These are phyloP conservation scores for Vitis hybrid DNA, from an alignment of 177 flowering plant species.

Conservation along the genomic window DNA sequence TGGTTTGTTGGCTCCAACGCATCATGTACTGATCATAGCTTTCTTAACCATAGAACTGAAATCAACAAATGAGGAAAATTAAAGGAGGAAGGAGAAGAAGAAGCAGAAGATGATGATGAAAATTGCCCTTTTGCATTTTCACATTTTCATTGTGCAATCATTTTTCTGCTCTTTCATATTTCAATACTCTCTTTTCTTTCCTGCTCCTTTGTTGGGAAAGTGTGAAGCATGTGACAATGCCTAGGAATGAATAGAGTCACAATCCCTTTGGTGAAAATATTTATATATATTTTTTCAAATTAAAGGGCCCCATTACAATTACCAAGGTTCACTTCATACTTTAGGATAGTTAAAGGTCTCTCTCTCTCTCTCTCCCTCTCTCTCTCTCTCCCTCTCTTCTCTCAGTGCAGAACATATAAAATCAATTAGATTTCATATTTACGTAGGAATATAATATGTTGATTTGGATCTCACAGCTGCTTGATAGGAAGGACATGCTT, in stretches of 20 bases:
- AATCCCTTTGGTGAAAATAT: constrained; percentile 14
- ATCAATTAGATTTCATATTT: constrained; percentile 54
- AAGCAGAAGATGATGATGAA: not conserved
- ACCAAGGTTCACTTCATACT: constrained; percentile 46
- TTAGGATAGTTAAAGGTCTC: constrained; percentile 34
- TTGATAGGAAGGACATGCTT: constrained; percentile 41
- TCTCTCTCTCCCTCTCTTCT: constrained; percentile 24
- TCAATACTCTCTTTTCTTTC: constrained; percentile 9
- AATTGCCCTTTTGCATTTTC: not conserved
- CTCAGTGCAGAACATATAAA: constrained; percentile 25
- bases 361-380: constrained; percentile 22
- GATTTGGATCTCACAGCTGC: constrained; percentile 41
- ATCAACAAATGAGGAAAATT: not conserved
- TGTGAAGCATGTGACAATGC: constrained; percentile 33
- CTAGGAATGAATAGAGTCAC: constrained; percentile 13
- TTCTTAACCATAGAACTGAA: not conserved
- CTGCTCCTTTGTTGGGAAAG: constrained; percentile 21
- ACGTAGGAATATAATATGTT: constrained; percentile 46
- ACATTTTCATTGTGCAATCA: not conserved
- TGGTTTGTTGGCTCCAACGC: not conserved
- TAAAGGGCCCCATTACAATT: constrained; percentile 45
- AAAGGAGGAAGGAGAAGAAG: not conserved
- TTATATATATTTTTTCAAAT: constrained; percentile 7
- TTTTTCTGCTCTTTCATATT: not conserved
- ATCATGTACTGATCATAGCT: not conserved